Percentiles rank a stretch among this genome's conserved stretches.
Conservation (phyloP, 2,329 filamentous ascomycete species). For the Mycocentrospora acerina region DNA sequence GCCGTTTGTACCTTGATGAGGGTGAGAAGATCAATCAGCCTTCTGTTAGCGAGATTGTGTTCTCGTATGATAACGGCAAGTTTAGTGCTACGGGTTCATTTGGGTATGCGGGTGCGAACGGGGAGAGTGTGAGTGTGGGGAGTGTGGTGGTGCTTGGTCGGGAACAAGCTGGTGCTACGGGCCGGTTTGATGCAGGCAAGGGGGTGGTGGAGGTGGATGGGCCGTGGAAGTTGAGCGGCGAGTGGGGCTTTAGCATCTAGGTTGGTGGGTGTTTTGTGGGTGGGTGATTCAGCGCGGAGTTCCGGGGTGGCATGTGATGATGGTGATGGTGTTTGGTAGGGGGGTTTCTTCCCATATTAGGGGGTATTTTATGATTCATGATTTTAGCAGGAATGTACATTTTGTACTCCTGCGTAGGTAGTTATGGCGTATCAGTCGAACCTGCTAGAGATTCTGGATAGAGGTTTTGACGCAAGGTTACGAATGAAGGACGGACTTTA, state of each 20-base stretch:
- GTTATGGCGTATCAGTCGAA: too few relatives aligned
- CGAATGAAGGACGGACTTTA: too few relatives aligned
- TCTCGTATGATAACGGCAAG: conserved; percentile 58
- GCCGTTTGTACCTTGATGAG: conserved; percentile 75
- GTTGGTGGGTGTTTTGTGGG: not conserved
- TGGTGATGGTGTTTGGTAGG: conserved; percentile 1
- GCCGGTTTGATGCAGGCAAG: conserved; percentile 14
- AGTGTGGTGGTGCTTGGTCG: conserved; percentile 34
- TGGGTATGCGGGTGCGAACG: conserved; percentile 44
- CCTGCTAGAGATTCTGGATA: too few relatives aligned
- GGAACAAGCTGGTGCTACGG: conserved; percentile 11
- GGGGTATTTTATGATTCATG: too few relatives aligned
- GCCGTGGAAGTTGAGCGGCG: conserved; percentile 28
- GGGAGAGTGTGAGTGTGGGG: conserved; percentile 29
- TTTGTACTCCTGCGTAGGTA: too few relatives aligned
- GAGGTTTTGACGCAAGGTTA: too few relatives aligned
- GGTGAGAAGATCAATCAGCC: conserved; percentile 66
- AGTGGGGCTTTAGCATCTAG: conserved; percentile 20
- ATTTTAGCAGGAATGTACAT: too few relatives aligned
- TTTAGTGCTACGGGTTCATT: conserved; percentile 58
- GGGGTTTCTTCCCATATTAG: too few relatives aligned
- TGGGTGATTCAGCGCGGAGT: not conserved
- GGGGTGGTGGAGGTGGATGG: conserved; percentile 25
- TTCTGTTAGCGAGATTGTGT: conserved; percentile 58
- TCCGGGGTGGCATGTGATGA: too few relatives aligned